These are phyloP conservation scores for Syzygium grande DNA, from an alignment of 345 rosid genomes.

Conservation along the genomic window DNA sequence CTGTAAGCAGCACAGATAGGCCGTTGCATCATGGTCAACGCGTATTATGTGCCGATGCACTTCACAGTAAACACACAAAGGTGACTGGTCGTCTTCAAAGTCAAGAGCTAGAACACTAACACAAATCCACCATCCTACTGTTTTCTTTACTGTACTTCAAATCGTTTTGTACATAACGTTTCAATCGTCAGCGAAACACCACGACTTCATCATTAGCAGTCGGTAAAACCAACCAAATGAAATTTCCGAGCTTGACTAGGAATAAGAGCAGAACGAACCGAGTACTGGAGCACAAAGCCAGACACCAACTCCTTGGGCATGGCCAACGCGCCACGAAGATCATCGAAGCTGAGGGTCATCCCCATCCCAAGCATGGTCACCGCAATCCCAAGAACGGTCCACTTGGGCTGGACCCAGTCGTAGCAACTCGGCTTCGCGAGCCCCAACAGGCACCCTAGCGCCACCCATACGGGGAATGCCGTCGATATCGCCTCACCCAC, in stretches of 20 bases:
- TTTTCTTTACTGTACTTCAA: background rate
- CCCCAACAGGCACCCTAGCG: slow-evolving; percentile 71
- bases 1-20: background rate
- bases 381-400: slow-evolving; percentile 57
- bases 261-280: slow-evolving; percentile 34
- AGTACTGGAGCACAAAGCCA: slow-evolving; percentile 76
- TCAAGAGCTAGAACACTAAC: background rate
- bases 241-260: background rate
- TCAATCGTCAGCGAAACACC: background rate
- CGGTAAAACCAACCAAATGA: background rate
- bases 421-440: slow-evolving; percentile 53
- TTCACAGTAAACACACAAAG: background rate
- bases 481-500: slow-evolving; percentile 57
- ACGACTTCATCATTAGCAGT: background rate
- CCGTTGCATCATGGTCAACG: background rate
- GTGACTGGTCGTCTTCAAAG: background rate
- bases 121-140: background rate
- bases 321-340: slow-evolving; percentile 67
- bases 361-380: slow-evolving; percentile 95
- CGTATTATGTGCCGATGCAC: background rate
- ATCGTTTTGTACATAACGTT: background rate
- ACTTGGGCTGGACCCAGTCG: slow-evolving; percentile 71
- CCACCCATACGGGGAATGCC: slow-evolving; percentile 86
- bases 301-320: slow-evolving; percentile 79
- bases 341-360: slow-evolving; percentile 82